phyloP scores from a whole-genome alignment of 495 filamentous ascomycete genomes.

The Hapsidospora chrysogenum region DNA sequence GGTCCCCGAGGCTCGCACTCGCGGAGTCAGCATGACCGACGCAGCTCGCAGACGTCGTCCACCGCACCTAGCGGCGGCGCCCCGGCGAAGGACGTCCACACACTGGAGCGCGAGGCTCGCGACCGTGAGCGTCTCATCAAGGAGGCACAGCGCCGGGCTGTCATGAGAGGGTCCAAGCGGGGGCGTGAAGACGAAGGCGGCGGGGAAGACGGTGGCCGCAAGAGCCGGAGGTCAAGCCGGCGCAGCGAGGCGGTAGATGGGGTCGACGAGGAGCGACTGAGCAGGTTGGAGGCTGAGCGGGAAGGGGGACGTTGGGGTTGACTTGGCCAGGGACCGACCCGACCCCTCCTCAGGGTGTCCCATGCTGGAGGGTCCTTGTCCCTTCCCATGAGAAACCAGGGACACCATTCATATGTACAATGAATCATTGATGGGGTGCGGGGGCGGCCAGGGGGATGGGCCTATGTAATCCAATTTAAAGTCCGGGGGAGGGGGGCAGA shows the following conservation, averaged over 20 bases:
- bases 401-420: too few species aligned
- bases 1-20: slow-evolving; percentile 21
- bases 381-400: too few species aligned
- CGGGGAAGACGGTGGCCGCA: slow-evolving; percentile 23
- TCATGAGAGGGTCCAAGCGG: slow-evolving; percentile 18
- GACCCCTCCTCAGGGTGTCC: too few species aligned
- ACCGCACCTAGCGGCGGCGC: background rate
- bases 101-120: slow-evolving; percentile 57
- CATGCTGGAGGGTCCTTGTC: too few species aligned
- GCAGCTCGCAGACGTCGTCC: background rate
- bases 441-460: too few species aligned
- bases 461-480: background rate
- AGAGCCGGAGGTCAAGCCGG: slow-evolving; percentile 20
- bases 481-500: too few species aligned
- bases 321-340: too few species aligned
- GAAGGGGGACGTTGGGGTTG: slow-evolving; percentile 24
- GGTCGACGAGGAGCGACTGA: slow-evolving; percentile 31
- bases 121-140: slow-evolving; percentile 62
- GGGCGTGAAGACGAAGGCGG: slow-evolving; percentile 17
- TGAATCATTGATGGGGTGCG: too few species aligned
- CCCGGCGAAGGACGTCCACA: slow-evolving; percentile 42
- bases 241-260: slow-evolving; percentile 24
- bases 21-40: slow-evolving; percentile 15
- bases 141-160: slow-evolving; percentile 57
- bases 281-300: slow-evolving; percentile 32